Base-by-base conservation (phyloP, 495 filamentous ascomycete species). In the Penicillium longicatenatum region DNA sequence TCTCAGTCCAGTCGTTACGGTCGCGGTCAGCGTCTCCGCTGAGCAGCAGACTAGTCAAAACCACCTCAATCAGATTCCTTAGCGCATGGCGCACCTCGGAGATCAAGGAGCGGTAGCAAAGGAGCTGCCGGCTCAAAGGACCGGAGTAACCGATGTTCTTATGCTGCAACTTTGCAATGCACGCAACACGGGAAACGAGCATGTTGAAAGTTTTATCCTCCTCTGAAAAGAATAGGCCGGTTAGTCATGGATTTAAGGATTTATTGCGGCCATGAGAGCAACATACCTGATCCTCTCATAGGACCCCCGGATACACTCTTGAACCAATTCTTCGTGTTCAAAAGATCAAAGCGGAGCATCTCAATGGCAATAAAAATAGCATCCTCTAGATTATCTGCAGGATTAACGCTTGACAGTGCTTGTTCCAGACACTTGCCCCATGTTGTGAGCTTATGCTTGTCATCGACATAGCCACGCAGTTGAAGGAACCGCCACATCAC, bases 91-190 rank as follows among this genome's bases (percentile, higher is more conserved):
- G 90, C 31, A 97, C 86, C 55, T 89, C 85, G 8, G 86, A 86
- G 39, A 89, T 86, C 57, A 97, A 78, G 0, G 92, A 91, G 57
- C 91, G 90, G 75, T 91, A 98, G 29, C 86, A 88, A 11, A 98
- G 80, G 43, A 98, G 79, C 63, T 94, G 90, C 66, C 93, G 86
- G 78, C 90, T 97, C 1, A 99, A 79, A 0, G 94, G 94, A 1
- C 94, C 94, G 22, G 94, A 97, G 72, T 96, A 99, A 22, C 95
- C 93, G 63, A 93, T 92, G 6, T 81, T 75, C 60, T 90, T 82
- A 67, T 99, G 94, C 30, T 85, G 84, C 22, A 99, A 77, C 61
- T 88, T 89, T 46, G 88, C 85, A 61, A 98, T 79, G 50, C 87
- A 91, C 14, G 93, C 89, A 54, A 94, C 88, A 41, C 93, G 88